A percentile compares a stretch with the other conserved stretches of the same genome.
These are phyloP conservation scores for Coprinellus micaceus DNA, from an alignment of 768 basidiomycete genomes.

Conservation along the genomic window DNA sequence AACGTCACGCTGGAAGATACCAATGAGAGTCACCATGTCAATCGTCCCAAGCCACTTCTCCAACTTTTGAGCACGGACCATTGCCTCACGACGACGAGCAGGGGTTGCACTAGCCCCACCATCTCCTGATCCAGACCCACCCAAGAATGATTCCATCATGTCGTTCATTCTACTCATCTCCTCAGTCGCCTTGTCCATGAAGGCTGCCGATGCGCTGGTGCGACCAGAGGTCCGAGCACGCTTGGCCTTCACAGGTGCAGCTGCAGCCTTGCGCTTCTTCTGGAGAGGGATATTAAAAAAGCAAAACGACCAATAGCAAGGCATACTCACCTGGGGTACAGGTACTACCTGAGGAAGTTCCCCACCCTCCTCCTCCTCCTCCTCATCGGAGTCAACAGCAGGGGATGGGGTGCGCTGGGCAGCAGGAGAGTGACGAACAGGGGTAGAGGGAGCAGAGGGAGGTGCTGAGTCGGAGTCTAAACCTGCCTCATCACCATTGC, in stretches of 20 bases:
- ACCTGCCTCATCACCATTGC: not conserved
- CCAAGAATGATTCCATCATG: not conserved
- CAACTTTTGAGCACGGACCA: not conserved
- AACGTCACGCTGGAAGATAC: slow-evolving; percentile 3
- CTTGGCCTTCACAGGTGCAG: not conserved
- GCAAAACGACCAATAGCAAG: not conserved
- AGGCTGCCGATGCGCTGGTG: not conserved
- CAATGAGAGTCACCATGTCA: slow-evolving; percentile 4
- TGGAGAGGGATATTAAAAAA: not conserved
- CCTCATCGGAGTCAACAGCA: not conserved
- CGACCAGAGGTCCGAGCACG: not conserved
- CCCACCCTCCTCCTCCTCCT: not conserved
- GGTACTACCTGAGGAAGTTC: not conserved
- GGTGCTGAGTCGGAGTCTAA: not conserved
- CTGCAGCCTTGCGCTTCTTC: not conserved
- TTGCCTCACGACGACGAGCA: not conserved
- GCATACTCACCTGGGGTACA: not conserved
- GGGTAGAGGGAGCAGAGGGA: not conserved
- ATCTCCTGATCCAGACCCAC: not conserved
- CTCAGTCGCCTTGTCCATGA: not conserved
- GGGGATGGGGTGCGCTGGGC: too few species aligned
- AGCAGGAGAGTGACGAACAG: not conserved
- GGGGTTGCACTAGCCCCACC: not conserved
- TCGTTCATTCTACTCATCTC: not conserved
- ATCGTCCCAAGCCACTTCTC: not conserved